Evolutionary conservation across 306 rosid species (phyloP).

Genomic region (Senna siamea): DNA sequence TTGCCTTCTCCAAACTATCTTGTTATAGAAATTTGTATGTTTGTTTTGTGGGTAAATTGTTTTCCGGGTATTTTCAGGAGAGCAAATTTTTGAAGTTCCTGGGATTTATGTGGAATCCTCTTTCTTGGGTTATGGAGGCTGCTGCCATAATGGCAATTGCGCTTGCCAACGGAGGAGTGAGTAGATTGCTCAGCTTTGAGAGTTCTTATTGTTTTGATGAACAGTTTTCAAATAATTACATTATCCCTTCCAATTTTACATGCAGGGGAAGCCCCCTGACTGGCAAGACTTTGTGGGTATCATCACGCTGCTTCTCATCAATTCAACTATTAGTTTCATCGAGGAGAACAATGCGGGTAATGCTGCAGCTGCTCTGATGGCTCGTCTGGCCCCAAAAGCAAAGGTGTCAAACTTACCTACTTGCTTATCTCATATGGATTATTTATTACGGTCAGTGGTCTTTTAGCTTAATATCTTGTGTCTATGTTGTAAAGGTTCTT

Average conservation of each 20-base stretch:
- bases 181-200: constrained; percentile 20
- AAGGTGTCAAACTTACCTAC: constrained; percentile 60
- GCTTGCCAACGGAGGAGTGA: constrained; percentile 97
- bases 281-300: constrained; percentile 99
- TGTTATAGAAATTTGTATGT: background rate
- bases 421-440: background rate
- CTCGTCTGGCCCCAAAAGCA: constrained; percentile 98
- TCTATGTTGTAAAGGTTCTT: constrained; percentile 70
- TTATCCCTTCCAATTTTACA: background rate
- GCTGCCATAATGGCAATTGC: constrained; percentile 99
- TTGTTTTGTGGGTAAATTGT: constrained; percentile 24
- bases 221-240: background rate
- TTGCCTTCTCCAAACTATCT: background rate
- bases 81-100: constrained; percentile 85
- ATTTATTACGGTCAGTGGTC: background rate
- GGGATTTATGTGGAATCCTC: constrained; percentile 99
- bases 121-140: constrained; percentile 99
- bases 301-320: constrained; percentile 87
- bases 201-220: constrained; percentile 16
- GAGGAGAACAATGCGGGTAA: constrained; percentile 99
- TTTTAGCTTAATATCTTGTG: constrained; percentile 8
- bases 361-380: constrained; percentile 99
- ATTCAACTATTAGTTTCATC: constrained; percentile 95
- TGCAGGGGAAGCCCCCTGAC: constrained; percentile 91
- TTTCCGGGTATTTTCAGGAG: constrained; percentile 68